Evolutionary conservation across 1,284 basidiomycete species (phyloP), one percentile per base, ranked within the genome.

Genomic region (Trichosporon inkin): DNA sequence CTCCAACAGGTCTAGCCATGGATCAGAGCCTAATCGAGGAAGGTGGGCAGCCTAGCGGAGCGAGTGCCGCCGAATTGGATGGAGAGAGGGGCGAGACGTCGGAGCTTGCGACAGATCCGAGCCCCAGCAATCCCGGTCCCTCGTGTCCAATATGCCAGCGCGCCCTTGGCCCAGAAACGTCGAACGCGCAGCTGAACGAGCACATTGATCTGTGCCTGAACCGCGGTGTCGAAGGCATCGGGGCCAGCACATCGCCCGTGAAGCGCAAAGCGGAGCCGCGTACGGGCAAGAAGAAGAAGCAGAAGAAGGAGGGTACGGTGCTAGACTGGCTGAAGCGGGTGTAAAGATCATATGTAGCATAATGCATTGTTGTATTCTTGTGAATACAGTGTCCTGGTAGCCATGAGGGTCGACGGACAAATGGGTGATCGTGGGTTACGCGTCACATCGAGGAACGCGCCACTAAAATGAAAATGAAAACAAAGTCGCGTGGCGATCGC

Each of bases 151-250:
- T 78, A 36, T 78, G 77, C 57, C 53, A 49, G 19, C 62, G 69
- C 39, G 47, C 61, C 0, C 66, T 78, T 0, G 64, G 66, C 14
- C 53, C 66, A 0, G 67, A 65, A 1, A 71, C 72, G 2, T 71
- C 72, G 10, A 78, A 78, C 57, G 60, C 67, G 5, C 70, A 64
- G 13, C 58, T 78, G 40, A 78, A 78, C 57, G 71, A 71, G n/a
- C 77, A 78, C 60, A 69, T 78, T 28, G 77, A 78, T 55, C 53
- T 65, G 59, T 78, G 77, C 57, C 60, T 78, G 19, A 74, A 76
- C 54, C 67, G 65, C 20, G 74, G 74, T 34, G 69, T 69, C 1
- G 69, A 74, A 22, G 60, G 28, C 3, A 56, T 35, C 14, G 67
- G 67, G 37, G 65, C 66, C 0, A 63, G 61, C 22, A 58, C 60